Base-by-base conservation (phyloP, 1,284 basidiomycete genomes). In the Hemileia vastatrix region DNA sequence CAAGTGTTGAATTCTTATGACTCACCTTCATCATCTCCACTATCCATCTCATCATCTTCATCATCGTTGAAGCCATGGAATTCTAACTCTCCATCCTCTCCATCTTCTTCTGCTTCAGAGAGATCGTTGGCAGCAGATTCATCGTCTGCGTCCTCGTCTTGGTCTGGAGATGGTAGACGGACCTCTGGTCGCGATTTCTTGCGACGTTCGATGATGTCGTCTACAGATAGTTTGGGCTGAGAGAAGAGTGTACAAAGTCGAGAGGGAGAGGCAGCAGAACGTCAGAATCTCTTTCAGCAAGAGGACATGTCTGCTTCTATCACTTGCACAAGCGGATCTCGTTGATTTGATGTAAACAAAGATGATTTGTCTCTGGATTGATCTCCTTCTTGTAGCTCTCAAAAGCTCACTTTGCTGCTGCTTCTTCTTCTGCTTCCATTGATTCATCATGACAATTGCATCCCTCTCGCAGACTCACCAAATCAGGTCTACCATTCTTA, bases 121-220 rank as follows among this genome's bases (percentile, higher is more conserved):
- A 23, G 36, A 3, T 50, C 48, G 13, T 50, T 50, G 11, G n/a
- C 48, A 50, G 23, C 48, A 13, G 23, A 24, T 24, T 24, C 48
- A 24, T 50, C 48, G 48, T 50, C 48, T 50, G 31, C 48, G 23
- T 24, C 23, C 13, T 8, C 48, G 23, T 50, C 31, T 32, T 32
- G 11, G 9, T 32, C 31, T 50, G 27, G 27, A 27, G 27, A 27
- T 27, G 27, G 27, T 9, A 40, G 36, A 40, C 36, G 36, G 15
- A 40, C 36, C 15, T 40, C 36, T 15, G 36, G 36, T 40, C 36
- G 8, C 15, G 36, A 40, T 40, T 40, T 40, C 36, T 40, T 40
- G 36, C 36, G 36, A 40, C 70, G 67, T 45, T 74, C 71, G 57
- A 75, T 75, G 54, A 75, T 74, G 54, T 73, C 72, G 51, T 75